These are phyloP conservation scores for Phytophthora fragariaefolia DNA, from an alignment of 352 stramenopile genomes.

Conservation along the genomic window DNA sequence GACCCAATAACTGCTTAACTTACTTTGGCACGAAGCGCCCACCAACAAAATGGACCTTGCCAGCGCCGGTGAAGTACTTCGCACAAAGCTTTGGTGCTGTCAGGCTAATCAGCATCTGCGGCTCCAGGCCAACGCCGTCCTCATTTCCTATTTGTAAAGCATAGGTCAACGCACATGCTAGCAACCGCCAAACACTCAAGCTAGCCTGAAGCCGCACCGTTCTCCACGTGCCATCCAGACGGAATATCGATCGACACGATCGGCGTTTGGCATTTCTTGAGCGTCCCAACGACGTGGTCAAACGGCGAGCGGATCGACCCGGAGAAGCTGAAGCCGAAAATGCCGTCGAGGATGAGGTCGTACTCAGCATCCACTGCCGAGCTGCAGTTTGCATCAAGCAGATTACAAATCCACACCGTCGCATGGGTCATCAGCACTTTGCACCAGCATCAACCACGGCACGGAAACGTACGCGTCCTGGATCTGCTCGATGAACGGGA, in stretches of 20 bases:
- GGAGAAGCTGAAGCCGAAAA: conserved; percentile 99
- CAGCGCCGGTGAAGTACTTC: conserved; percentile 82
- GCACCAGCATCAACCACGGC: neutral
- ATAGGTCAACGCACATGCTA: neutral
- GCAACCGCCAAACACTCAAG: neutral
- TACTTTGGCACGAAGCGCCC: conserved; percentile 95
- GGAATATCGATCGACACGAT: conserved; percentile 98
- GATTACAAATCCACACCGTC: neutral
- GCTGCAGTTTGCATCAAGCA: conserved; percentile 24
- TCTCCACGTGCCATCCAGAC: conserved; percentile 97
- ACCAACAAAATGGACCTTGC: conserved; percentile 94
- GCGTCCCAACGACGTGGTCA: conserved; percentile 81
- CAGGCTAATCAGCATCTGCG: conserved; percentile 96
- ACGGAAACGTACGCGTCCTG: conserved; percentile 43
- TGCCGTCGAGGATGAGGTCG: conserved; percentile 96
- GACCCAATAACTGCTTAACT: conserved; percentile 2
- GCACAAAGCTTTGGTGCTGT: conserved; percentile 97
- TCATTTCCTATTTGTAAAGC: conserved; percentile 67
- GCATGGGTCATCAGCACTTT: conserved; percentile 3
- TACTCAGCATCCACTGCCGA: conserved; percentile 63
- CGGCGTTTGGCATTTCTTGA: conserved; percentile 65
- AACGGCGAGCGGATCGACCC: conserved; percentile 92
- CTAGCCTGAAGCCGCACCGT: conserved; percentile 41
- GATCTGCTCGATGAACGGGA: conserved; percentile 75
- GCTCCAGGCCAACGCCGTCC: conserved; percentile 77